phyloP scores from a whole-genome alignment of 2,329 filamentous ascomycete genomes.

The Alternaria consortialis region DNA sequence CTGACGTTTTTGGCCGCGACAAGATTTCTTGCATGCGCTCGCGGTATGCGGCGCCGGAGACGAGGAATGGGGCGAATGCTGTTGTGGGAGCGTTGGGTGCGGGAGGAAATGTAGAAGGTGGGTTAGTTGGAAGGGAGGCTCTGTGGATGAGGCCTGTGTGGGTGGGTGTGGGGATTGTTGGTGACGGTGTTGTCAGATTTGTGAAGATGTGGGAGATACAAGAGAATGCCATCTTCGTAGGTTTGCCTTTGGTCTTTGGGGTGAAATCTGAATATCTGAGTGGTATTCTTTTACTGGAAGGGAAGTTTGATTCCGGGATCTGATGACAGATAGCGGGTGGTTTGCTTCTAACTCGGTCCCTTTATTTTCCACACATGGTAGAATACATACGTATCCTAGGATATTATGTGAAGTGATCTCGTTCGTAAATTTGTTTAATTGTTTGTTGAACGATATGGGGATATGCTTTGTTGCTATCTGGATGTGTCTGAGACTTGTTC shows the following conservation, averaged over 20 bases:
- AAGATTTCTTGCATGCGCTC: neutral
- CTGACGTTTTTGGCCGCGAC: neutral
- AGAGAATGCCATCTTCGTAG: neutral
- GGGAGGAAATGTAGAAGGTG: neutral
- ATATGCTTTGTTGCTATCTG: neutral
- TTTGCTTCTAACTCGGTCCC: neutral
- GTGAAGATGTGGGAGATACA: neutral
- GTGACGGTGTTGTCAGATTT: neutral
- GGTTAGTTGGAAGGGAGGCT: neutral
- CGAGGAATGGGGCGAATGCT: neutral
- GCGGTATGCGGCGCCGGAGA: neutral
- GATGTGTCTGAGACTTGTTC: neutral
- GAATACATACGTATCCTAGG: neutral
- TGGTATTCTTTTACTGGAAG: neutral
- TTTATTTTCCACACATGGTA: neutral
- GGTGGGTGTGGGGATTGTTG: neutral
- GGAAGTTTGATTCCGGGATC: neutral
- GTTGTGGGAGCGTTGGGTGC: neutral
- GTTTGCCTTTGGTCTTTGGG: neutral
- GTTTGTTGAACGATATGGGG: neutral
- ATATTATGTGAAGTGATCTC: neutral
- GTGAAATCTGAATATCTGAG: accelerated
- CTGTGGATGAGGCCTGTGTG: neutral
- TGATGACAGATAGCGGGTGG: neutral
- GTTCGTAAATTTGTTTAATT: neutral